Evolutionary conservation across 2,329 filamentous ascomycete species (phyloP).

Genomic region (Ascocoryne sarcoides): DNA sequence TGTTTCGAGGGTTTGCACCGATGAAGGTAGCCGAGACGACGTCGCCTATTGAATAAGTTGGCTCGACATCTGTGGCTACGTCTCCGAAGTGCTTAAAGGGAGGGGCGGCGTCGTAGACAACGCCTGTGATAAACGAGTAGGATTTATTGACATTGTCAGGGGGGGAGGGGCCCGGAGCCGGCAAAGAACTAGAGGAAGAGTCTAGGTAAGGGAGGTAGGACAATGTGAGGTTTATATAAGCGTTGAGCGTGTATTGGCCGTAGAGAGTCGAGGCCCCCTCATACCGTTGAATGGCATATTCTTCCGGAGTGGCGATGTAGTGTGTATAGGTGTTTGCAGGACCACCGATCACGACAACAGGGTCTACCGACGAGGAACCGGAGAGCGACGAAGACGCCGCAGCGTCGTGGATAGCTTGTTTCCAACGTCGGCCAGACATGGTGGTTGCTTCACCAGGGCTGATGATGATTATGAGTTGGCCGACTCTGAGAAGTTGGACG

Average conservation of each 20-base stretch:
- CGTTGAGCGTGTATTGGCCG: constrained; percentile 71
- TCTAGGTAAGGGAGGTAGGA: constrained; percentile 59
- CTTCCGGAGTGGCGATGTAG: constrained; percentile 67
- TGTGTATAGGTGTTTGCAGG: constrained; percentile 87
- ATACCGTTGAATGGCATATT: constrained; percentile 79
- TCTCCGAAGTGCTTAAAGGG: constrained; percentile 63
- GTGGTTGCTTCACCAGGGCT: constrained; percentile 84
- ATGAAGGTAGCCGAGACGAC: constrained; percentile 63
- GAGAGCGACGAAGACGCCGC: constrained; percentile 33
- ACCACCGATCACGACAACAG: constrained; percentile 75
- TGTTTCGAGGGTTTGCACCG: constrained; percentile 84
- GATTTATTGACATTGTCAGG: constrained; percentile 72
- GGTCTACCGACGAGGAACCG: constrained; percentile 37
- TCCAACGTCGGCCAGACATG: constrained; percentile 87
- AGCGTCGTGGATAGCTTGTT: constrained; percentile 54
- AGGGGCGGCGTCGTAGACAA: constrained; percentile 63
- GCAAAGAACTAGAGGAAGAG: constrained; percentile 35
- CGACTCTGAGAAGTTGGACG: constrained; percentile 75
- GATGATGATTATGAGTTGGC: constrained; percentile 75
- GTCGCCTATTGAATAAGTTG: constrained; percentile 51
- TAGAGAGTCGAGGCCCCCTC: constrained; percentile 92
- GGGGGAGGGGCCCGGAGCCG: constrained; percentile 51
- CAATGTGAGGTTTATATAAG: constrained; percentile 82
- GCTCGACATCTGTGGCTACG: constrained; percentile 44
- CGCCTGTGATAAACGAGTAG: constrained; percentile 70